These are phyloP conservation scores for Scalesia atractyloides DNA, from an alignment of 129 eudicot genomes.

Conservation along the genomic window DNA sequence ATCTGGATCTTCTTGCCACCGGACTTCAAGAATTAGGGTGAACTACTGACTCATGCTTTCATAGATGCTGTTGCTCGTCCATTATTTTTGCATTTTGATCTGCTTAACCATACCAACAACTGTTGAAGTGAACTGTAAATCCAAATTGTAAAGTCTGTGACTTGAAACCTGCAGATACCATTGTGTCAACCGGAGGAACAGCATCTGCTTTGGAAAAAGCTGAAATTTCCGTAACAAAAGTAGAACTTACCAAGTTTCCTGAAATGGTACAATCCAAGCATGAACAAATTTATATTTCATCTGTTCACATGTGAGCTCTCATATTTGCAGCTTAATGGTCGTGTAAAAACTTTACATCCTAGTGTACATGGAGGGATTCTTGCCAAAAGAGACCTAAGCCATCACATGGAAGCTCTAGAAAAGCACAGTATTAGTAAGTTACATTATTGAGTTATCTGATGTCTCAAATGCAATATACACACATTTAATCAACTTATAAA, in stretches of 20 bases:
- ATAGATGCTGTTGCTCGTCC: not conserved
- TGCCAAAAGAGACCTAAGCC: conserved; percentile 91
- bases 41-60: too few relatives aligned
- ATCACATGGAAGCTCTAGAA: conserved; percentile 94
- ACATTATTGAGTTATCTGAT: not conserved
- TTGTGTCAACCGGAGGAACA: conserved; percentile 99
- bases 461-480: not conserved
- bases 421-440: conserved; percentile 79
- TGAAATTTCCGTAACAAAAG: conserved; percentile 85
- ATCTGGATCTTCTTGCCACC: conserved; percentile 68
- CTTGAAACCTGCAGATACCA: conserved; percentile 51
- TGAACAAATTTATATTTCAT: conserved; percentile 5
- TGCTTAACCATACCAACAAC: not conserved
- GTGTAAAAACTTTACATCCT: conserved; percentile 98
- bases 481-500: not conserved
- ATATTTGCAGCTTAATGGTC: conserved; percentile 91
- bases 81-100: not conserved
- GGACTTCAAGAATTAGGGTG: conserved; percentile 94
- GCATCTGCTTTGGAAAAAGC: conserved; percentile 77
- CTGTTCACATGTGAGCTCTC: not conserved
- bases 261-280: conserved; percentile 67
- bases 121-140: conserved; percentile 3
- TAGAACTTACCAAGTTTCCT: conserved; percentile 85
- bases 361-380: conserved; percentile 92
- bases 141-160: conserved; percentile 2